Conservation (phyloP, 2,329 filamentous ascomycete species). For the Gliomastix tumulicola region DNA sequence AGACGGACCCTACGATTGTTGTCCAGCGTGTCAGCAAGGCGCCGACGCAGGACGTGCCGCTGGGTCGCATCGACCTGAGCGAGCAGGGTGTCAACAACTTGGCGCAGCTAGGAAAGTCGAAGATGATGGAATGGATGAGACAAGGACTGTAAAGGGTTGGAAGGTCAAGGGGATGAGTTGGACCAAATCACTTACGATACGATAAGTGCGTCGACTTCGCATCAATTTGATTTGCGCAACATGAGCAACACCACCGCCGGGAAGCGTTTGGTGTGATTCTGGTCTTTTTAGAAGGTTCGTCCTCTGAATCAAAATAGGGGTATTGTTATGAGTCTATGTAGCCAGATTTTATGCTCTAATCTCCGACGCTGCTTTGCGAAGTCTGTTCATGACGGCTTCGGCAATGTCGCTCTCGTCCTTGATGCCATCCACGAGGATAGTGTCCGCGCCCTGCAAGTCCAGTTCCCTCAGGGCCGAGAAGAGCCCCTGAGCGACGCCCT, state of each 20-base stretch:
- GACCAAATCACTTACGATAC: too few relatives aligned
- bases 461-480: conserved; percentile 84
- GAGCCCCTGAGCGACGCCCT: conserved; percentile 74
- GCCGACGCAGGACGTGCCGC: conserved; percentile 81
- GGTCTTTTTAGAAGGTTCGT: too few relatives aligned
- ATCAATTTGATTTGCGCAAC: too few relatives aligned
- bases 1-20: conserved; percentile 93
- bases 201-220: too few relatives aligned
- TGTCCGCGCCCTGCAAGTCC: conserved; percentile 69
- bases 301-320: conserved; percentile 2
- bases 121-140: conserved; percentile 83
- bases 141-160: conserved; percentile 66
- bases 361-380: conserved; percentile 68
- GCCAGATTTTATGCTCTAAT: conserved; percentile 39
- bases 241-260: too few relatives aligned
- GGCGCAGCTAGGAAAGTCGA: conserved; percentile 88
- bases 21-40: conserved; percentile 88
- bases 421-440: conserved; percentile 89
- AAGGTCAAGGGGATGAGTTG: too few relatives aligned
- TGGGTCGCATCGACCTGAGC: conserved; percentile 91
- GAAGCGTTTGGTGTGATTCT: too few relatives aligned
- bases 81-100: conserved; percentile 93
- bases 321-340: conserved; percentile 6
- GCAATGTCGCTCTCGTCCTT: conserved; percentile 73
- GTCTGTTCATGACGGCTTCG: conserved; percentile 78